phyloP scores from a whole-genome alignment of 2,329 filamentous ascomycete species.

The Arthrobotrys sphaeroides region DNA sequence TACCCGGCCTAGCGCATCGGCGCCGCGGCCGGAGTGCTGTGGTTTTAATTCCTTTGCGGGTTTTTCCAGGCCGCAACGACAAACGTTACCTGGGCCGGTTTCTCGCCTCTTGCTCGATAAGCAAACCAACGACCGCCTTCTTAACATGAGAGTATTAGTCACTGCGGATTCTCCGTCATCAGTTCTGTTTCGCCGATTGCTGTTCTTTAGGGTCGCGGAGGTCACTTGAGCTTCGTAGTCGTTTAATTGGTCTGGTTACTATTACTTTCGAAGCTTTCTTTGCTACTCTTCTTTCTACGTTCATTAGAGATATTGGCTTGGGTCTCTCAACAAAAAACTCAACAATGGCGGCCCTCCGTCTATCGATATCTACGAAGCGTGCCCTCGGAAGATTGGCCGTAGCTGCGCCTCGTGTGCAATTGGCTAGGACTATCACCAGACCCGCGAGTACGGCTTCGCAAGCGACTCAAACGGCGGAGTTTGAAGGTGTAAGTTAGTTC shows the following conservation, averaged over 20 bases:
- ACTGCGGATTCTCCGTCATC: slow-evolving; percentile 17
- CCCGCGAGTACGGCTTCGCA: slow-evolving; percentile 24
- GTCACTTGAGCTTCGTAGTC: slow-evolving; percentile 19
- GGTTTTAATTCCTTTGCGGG: slow-evolving; percentile 22
- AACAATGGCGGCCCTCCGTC: slow-evolving; percentile 22
- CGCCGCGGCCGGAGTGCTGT: slow-evolving; percentile 38
- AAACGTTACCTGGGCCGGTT: not conserved
- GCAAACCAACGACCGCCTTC: slow-evolving; percentile 20
- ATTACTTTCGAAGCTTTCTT: not conserved
- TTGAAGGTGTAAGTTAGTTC: slow-evolving; percentile 21
- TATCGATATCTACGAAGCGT: slow-evolving; percentile 17
- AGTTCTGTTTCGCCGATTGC: slow-evolving; percentile 32
- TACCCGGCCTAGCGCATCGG: slow-evolving; percentile 35
- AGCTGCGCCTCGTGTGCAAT: slow-evolving; percentile 9
- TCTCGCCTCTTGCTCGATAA: not conserved
- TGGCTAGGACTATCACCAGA: slow-evolving; percentile 18
- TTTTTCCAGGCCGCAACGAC: slow-evolving; percentile 32
- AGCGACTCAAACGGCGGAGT: slow-evolving; percentile 8
- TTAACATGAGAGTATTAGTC: slow-evolving; percentile 45
- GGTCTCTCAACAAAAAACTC: not conserved
- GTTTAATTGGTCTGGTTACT: not conserved
- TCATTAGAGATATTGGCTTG: not conserved
- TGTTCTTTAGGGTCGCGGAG: slow-evolving; percentile 42
- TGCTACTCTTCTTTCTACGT: not conserved
- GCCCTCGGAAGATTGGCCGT: slow-evolving; percentile 37